phyloP scores from a whole-genome alignment of 208 protist species.

The Trypanosoma mega region DNA sequence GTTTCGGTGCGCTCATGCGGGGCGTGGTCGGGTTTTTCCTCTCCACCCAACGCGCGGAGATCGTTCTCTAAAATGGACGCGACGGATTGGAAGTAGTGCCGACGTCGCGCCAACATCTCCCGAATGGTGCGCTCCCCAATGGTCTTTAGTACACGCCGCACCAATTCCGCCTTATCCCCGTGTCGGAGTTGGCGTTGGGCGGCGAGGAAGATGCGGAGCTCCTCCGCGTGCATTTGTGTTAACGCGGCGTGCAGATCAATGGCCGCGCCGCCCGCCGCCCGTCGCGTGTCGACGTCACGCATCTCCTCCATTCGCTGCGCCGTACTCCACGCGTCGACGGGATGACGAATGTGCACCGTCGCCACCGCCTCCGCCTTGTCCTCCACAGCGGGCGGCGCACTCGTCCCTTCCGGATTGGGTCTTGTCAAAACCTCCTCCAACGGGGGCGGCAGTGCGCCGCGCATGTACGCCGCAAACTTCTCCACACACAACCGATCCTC shows the following conservation, averaged over 20 bases:
- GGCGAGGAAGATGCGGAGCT: slow-evolving; percentile 89
- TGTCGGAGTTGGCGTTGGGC: slow-evolving; percentile 82
- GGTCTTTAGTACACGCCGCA: slow-evolving; percentile 63
- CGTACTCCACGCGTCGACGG: slow-evolving; percentile 76
- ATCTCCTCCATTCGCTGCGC: slow-evolving; percentile 60
- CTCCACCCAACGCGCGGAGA: slow-evolving; percentile 34
- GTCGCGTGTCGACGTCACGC: slow-evolving; percentile 25
- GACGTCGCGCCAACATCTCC: slow-evolving; percentile 76
- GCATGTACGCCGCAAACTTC: slow-evolving; percentile 87
- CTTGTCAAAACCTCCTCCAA: neutral
- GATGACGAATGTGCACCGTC: slow-evolving; percentile 85
- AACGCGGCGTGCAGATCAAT: slow-evolving; percentile 45
- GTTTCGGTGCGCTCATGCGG: neutral
- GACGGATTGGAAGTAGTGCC: slow-evolving; percentile 87
- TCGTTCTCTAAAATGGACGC: slow-evolving; percentile 73
- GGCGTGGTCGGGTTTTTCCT: slow-evolving; percentile 24
- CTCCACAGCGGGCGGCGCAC: neutral
- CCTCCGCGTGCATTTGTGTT: slow-evolving; percentile 73
- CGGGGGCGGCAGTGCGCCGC: slow-evolving; percentile 51
- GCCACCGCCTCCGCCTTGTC: slow-evolving; percentile 27
- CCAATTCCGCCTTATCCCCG: slow-evolving; percentile 65
- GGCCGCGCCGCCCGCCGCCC: slow-evolving; percentile 31
- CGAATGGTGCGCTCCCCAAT: slow-evolving; percentile 59
- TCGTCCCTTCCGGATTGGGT: neutral
- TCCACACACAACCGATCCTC: slow-evolving; percentile 68